phyloP scores from a whole-genome alignment of 2,329 filamentous ascomycete genomes.

The Rhytidhysteron rufulum region DNA sequence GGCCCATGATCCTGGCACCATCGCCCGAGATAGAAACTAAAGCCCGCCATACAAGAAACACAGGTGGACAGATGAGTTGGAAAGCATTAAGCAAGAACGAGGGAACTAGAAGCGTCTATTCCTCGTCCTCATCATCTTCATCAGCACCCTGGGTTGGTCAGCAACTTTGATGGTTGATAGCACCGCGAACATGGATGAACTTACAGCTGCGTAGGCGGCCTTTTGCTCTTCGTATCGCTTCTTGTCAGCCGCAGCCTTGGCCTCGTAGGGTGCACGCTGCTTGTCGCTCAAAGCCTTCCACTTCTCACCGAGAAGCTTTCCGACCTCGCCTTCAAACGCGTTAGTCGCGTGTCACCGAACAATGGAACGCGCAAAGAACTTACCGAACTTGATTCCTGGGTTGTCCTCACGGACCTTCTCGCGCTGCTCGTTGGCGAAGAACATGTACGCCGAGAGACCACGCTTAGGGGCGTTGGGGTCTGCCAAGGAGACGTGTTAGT shows the following conservation, averaged over 20 bases:
- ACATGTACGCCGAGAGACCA: conserved; percentile 99
- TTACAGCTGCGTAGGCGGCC: conserved; percentile 58
- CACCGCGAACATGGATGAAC: conserved; percentile 5
- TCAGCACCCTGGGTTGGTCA: conserved; percentile 23
- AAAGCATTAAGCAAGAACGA: conserved; percentile 9
- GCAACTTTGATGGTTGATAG: neutral
- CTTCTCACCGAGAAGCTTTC: conserved; percentile 95
- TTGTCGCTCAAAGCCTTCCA: conserved; percentile 97
- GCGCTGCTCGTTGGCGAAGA: conserved; percentile 99
- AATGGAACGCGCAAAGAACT: conserved; percentile 25
- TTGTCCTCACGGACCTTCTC: conserved; percentile 98
- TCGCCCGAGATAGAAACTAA: conserved; percentile 12
- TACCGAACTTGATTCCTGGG: conserved; percentile 94
- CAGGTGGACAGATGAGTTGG: conserved; percentile 4
- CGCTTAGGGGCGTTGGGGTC: conserved; percentile 99
- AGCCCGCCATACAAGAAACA: conserved; percentile 9
- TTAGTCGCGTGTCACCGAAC: conserved; percentile 13
- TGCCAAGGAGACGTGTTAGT: conserved; percentile 33
- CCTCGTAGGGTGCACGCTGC: conserved; percentile 90
- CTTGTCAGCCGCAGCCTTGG: conserved; percentile 96
- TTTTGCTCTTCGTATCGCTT: conserved; percentile 99
- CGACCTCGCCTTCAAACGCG: conserved; percentile 71
- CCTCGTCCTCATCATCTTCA: conserved; percentile 37
- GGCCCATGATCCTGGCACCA: conserved; percentile 15
- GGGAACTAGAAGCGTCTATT: conserved; percentile 19